Conservation (phyloP, 2,329 filamentous ascomycete genomes). For the Iodosphaeria phyllophila region DNA sequence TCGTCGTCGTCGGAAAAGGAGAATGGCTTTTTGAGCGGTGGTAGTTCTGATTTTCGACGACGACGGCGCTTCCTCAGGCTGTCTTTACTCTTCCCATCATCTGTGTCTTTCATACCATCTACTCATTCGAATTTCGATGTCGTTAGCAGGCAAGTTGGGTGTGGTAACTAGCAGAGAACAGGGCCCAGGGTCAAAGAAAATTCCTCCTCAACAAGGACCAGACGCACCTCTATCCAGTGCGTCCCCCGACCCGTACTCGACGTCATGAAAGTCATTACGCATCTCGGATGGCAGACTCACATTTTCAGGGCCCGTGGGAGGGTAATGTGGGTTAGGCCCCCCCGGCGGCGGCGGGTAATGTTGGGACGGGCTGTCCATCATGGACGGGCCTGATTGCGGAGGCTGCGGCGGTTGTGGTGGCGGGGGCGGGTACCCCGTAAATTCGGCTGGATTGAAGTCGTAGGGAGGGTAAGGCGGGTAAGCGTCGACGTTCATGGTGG, state of each 20-base stretch:
- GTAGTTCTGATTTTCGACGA: conserved; percentile 2
- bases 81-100: no score
- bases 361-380: conserved; percentile 5
- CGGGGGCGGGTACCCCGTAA: conserved; percentile 8
- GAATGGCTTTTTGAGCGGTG: neutral
- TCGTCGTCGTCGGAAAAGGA: neutral
- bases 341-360: conserved; percentile 4
- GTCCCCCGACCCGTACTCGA: no score
- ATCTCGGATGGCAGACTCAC: conserved; percentile 13
- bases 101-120: conserved; percentile 1
- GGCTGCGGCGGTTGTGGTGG: no score
- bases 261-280: conserved; percentile 7
- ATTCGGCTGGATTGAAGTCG: conserved; percentile 12
- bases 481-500: conserved; percentile 11
- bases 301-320: conserved; percentile 13
- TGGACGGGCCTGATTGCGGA: conserved; percentile 8
- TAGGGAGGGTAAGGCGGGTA: conserved; percentile 8
- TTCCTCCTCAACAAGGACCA: no score
- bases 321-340: conserved; percentile 1
- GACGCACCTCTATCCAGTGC: no score
- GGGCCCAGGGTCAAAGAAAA: neutral
- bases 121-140: neutral
- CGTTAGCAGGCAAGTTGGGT: neutral
- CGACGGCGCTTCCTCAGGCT: neutral
- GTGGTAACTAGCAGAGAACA: neutral